Evolutionary conservation across 148 eudicot species (phyloP).

Genomic region (Camellia japonica): DNA sequence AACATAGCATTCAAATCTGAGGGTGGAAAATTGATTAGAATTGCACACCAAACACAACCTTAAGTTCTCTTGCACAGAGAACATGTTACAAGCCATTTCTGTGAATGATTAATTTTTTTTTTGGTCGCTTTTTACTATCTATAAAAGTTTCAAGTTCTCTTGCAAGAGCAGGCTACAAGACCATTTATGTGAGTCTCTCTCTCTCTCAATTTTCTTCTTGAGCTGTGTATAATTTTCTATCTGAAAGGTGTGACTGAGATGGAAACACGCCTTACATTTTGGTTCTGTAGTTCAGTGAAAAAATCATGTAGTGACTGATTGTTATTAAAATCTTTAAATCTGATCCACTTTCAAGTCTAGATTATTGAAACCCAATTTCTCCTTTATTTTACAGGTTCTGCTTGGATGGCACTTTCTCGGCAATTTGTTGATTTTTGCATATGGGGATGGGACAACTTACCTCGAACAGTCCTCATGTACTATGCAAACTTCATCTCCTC

Average conservation of each 20-base stretch:
- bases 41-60: too few species aligned
- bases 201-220: too few species aligned
- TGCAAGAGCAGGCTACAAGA: too few species aligned
- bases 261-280: neutral
- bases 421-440: slow-evolving; percentile 46
- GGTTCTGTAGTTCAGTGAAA: neutral
- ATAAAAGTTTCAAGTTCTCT: too few species aligned
- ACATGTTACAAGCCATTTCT: neutral
- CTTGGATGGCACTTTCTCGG: slow-evolving; percentile 61
- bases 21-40: too few species aligned
- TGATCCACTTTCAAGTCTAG: too few species aligned
- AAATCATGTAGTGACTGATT: neutral
- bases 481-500: slow-evolving; percentile 54
- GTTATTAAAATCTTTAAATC: neutral
- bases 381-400: slow-evolving; percentile 38
- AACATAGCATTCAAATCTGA: too few species aligned
- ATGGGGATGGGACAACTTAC: slow-evolving; percentile 66
- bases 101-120: neutral
- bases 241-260: too few species aligned
- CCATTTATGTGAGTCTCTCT: too few species aligned
- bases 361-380: neutral
- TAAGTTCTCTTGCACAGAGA: neutral
- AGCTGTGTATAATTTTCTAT: too few species aligned
- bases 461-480: slow-evolving; percentile 57
- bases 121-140: too few species aligned